A percentile compares a stretch with the other conserved stretches of the same genome.
Conservation (phyloP, 306 rosid genomes). For the Casuarina glauca region DNA sequence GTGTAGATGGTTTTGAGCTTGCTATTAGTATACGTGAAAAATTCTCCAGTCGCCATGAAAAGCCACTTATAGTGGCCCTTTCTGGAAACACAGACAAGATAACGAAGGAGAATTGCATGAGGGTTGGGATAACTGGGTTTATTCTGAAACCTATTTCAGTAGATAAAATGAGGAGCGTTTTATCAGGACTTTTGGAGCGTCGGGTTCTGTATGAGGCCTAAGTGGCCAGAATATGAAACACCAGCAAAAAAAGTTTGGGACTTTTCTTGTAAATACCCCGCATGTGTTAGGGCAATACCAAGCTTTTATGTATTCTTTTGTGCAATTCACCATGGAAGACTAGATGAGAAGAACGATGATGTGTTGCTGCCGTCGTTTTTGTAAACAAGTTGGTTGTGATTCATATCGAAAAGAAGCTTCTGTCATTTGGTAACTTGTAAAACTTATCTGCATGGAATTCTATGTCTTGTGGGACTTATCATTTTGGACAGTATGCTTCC, state of each 20-base stretch:
- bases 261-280: slow-evolving; percentile 36
- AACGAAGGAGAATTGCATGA: slow-evolving; percentile 74
- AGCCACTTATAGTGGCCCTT: slow-evolving; percentile 76
- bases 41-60: slow-evolving; percentile 61
- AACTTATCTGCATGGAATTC: neutral
- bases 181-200: slow-evolving; percentile 72
- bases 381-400: neutral
- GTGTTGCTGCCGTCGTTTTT: neutral
- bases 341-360: neutral
- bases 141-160: slow-evolving; percentile 81
- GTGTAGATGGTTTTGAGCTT: slow-evolving; percentile 68
- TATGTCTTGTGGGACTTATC: neutral
- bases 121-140: slow-evolving; percentile 84
- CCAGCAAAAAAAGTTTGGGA: slow-evolving; percentile 4
- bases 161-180: slow-evolving; percentile 80
- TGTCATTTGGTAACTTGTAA: neutral
- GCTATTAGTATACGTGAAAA: slow-evolving; percentile 59
- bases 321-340: neutral
- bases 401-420: neutral
- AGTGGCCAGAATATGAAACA: neutral
- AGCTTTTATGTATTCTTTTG: slow-evolving; percentile 10
- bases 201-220: slow-evolving; percentile 61
- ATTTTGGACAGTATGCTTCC: too few species aligned
- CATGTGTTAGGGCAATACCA: slow-evolving; percentile 9
- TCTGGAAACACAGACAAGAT: slow-evolving; percentile 70